A percentile compares a stretch with the other conserved stretches of the same genome.
These are phyloP conservation scores for Taiozyma sp. DNA, from an alignment of 1,139 yeast genomes.

Conservation along the genomic window DNA sequence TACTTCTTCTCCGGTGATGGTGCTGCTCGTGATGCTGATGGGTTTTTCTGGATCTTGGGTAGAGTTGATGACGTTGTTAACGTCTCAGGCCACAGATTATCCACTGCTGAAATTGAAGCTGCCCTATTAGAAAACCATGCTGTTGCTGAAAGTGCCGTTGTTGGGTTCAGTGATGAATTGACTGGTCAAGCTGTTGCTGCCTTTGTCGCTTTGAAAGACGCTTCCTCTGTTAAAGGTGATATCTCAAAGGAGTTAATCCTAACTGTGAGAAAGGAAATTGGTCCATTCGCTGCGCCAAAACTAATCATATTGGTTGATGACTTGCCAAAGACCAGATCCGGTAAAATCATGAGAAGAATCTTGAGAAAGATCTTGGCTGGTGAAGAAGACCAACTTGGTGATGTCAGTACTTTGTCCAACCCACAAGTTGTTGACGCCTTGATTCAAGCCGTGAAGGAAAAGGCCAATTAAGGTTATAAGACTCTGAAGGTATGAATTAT, in stretches of 20 bases:
- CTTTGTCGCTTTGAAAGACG: conserved; percentile 59
- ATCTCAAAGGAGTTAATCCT: conserved; percentile 63
- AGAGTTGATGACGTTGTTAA: conserved; percentile 82
- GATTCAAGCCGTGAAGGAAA: conserved; percentile 49
- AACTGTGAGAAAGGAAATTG: conserved; percentile 75
- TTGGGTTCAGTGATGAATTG: conserved; percentile 74
- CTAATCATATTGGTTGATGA: conserved; percentile 66
- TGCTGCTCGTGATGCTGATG: conserved; percentile 74
- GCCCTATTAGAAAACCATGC: conserved; percentile 64
- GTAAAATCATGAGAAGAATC: conserved; percentile 81
- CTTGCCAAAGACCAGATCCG: conserved; percentile 79
- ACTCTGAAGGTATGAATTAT: background rate
- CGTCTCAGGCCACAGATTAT: conserved; percentile 74
- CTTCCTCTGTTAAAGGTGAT: conserved; percentile 28
- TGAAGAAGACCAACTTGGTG: conserved; percentile 75
- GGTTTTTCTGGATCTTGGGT: conserved; percentile 76
- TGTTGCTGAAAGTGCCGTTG: conserved; percentile 77
- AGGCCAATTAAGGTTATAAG: background rate
- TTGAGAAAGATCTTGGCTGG: conserved; percentile 73
- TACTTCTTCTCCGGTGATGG: conserved; percentile 79
- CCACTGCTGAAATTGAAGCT: conserved; percentile 80
- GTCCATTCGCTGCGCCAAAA: conserved; percentile 83
- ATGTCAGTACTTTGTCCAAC: conserved; percentile 69
- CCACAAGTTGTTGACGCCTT: conserved; percentile 65
- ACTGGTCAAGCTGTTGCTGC: conserved; percentile 85